phyloP scores from a whole-genome alignment of 2,329 filamentous ascomycete species.

The Epichloe baconii region DNA sequence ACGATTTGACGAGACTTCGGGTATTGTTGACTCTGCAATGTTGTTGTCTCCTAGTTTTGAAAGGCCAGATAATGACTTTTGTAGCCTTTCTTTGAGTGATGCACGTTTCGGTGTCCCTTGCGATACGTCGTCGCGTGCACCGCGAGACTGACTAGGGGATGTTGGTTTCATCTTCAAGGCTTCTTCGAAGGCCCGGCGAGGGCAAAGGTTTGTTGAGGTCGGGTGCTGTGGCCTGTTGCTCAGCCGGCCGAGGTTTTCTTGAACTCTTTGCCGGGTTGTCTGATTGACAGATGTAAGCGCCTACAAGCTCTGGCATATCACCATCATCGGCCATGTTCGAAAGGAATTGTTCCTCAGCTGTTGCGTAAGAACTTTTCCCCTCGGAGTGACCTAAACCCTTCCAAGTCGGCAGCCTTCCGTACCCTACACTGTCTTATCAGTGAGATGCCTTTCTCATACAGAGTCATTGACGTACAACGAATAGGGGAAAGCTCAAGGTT shows the following conservation, averaged over 20 bases:
- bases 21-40: neutral
- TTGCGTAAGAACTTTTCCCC: constrained; percentile 14
- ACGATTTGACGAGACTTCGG: neutral
- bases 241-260: neutral
- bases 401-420: constrained; percentile 10
- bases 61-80: constrained; percentile 3
- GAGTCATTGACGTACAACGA: constrained; percentile 15
- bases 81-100: constrained; percentile 2
- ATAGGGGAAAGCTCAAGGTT: constrained; percentile 23
- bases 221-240: neutral
- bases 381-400: constrained; percentile 11
- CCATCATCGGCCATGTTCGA: neutral
- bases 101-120: neutral
- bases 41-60: neutral
- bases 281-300: neutral
- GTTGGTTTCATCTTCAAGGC: neutral
- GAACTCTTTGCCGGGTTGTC: neutral
- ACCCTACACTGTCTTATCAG: constrained; percentile 10
- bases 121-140: neutral
- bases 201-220: constrained; percentile 1
- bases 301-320: neutral
- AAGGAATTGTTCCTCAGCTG: constrained; percentile 10
- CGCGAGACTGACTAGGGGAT: neutral
- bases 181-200: neutral
- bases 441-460: neutral